Percentiles rank a stretch among this genome's conserved stretches.
These are phyloP conservation scores for Rhizopus delemar DNA, from an alignment of 371 early-diverging fungal species.

Conservation along the genomic window DNA sequence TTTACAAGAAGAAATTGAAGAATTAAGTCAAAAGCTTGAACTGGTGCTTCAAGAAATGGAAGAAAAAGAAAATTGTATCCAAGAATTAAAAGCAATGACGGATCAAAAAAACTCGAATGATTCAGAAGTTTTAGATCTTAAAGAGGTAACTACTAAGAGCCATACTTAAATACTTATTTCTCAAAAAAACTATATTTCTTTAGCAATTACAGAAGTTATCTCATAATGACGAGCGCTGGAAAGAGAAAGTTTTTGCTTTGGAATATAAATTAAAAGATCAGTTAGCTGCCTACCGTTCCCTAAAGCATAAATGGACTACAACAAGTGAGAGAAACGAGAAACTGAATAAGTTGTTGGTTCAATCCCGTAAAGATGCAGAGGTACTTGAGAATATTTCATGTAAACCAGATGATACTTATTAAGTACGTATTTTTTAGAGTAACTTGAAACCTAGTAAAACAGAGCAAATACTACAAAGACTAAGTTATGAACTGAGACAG, in stretches of 20 bases:
- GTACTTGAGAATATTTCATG: slow-evolving; percentile 8
- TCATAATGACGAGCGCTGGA: slow-evolving; percentile 24
- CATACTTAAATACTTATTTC: background rate
- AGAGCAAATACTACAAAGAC: slow-evolving; percentile 18
- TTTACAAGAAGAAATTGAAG: slow-evolving; percentile 37
- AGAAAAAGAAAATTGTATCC: slow-evolving; percentile 23
- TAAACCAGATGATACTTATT: too few relatives aligned
- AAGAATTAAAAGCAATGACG: slow-evolving; percentile 13
- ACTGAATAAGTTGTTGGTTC: slow-evolving; percentile 23
- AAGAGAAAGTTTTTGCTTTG: slow-evolving; percentile 14
- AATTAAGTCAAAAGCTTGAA: slow-evolving; percentile 24
- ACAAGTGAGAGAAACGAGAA: slow-evolving; percentile 22
- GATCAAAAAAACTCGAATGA: background rate
- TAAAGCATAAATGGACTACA: slow-evolving; percentile 28
- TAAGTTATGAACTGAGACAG: slow-evolving; percentile 28
- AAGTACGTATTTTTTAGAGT: background rate
- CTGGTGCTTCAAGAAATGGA: slow-evolving; percentile 16
- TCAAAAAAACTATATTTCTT: background rate
- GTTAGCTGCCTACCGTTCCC: slow-evolving; percentile 16
- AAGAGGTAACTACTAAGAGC: background rate
- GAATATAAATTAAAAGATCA: slow-evolving; percentile 21
- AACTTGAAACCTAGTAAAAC: slow-evolving; percentile 7
- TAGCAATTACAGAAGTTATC: slow-evolving; percentile 8
- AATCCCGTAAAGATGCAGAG: slow-evolving; percentile 24
- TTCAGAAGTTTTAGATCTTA: background rate